Conservation (phyloP, 2,329 filamentous ascomycete species). For the Didymella glomerata region DNA sequence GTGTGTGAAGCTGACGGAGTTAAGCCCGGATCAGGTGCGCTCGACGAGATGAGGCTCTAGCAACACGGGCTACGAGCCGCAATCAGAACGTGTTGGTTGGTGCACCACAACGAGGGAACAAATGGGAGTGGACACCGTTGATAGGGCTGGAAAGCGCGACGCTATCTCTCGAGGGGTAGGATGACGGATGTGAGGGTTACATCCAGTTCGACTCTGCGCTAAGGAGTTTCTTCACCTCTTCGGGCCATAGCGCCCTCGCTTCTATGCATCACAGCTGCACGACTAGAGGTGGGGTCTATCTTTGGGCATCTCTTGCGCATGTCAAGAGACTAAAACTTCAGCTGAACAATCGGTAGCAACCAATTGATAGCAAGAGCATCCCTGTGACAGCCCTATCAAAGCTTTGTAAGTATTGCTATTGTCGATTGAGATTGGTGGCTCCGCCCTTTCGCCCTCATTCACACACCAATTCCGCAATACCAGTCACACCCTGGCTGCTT, state of each 20-base stretch:
- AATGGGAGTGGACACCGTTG: constrained; percentile 11
- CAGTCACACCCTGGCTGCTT: constrained; percentile 24
- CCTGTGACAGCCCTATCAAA: constrained; percentile 10
- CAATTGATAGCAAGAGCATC: constrained; percentile 3
- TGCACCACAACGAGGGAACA: constrained; percentile 11
- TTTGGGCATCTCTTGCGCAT: constrained; percentile 6
- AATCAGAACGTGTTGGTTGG: constrained; percentile 8
- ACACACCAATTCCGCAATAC: constrained; percentile 22
- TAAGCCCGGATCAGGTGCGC: constrained; percentile 13
- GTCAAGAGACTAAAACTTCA: constrained; percentile 14
- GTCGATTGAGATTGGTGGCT: not conserved
- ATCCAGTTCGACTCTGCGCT: not conserved
- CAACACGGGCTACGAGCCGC: constrained; percentile 15
- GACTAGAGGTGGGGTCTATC: not conserved
- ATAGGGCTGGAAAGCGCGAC: constrained; percentile 16
- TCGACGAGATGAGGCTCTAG: constrained; percentile 15
- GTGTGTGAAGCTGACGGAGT: constrained; percentile 6
- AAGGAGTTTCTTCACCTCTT: constrained; percentile 5
- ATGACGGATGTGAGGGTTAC: constrained; percentile 6
- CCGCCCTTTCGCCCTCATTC: constrained; percentile 20
- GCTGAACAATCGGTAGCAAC: constrained; percentile 12
- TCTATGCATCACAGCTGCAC: not conserved
- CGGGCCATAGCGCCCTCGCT: constrained; percentile 23
- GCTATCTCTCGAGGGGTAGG: constrained; percentile 13
- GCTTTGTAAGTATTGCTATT: constrained; percentile 3